These are phyloP conservation scores for Agastache rugosa DNA, from an alignment of 257 asterid species.

Conservation along the genomic window DNA sequence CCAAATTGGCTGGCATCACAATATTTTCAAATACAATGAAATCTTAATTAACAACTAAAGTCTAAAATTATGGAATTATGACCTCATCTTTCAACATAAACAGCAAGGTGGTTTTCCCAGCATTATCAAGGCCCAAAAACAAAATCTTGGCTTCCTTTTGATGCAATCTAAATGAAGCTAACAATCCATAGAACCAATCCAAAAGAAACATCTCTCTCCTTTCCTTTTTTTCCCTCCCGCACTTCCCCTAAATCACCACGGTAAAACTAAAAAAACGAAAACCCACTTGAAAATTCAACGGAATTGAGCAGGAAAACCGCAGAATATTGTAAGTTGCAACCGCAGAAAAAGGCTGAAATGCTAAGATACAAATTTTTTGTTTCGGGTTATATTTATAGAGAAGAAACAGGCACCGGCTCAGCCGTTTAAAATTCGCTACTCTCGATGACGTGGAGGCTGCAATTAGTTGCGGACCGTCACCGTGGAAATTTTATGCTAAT, in stretches of 20 bases:
- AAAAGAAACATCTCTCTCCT: constrained; percentile 44
- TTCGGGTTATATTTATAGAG: constrained; percentile 11
- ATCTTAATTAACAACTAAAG: too few species aligned
- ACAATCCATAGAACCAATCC: constrained; percentile 57
- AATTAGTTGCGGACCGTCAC: constrained; percentile 40
- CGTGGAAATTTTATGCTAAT: neutral
- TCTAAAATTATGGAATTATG: neutral
- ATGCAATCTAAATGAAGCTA: constrained; percentile 48
- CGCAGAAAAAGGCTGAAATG: neutral
- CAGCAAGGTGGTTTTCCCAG: constrained; percentile 64
- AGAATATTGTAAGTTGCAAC: neutral
- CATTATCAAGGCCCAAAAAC: constrained; percentile 61
- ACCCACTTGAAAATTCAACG: constrained; percentile 17
- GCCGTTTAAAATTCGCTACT: constrained; percentile 6
- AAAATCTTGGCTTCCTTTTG: constrained; percentile 60
- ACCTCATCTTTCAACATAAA: constrained; percentile 62
- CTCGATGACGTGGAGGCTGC: constrained; percentile 27
- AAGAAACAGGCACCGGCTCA: constrained; percentile 26
- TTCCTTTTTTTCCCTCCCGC: neutral
- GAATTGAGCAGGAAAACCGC: neutral
- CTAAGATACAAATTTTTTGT: neutral
- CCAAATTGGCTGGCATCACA: neutral
- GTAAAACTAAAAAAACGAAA: neutral
- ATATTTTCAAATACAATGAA: neutral
- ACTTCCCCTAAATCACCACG: neutral